Base-by-base conservation (phyloP, 306 rosid species). In the Castanea crenata region DNA sequence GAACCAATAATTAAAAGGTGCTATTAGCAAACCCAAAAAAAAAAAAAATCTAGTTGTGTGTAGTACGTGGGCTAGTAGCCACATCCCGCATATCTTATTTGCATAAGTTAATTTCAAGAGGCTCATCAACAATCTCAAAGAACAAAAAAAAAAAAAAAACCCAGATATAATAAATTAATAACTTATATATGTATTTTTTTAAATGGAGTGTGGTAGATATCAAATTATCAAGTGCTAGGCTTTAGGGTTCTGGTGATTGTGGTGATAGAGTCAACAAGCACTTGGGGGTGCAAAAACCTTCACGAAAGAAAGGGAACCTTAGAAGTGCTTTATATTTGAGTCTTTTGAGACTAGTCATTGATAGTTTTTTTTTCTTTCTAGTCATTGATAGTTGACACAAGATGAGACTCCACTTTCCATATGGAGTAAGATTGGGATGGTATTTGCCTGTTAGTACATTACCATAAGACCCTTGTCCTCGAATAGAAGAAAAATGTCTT, bases 231-330 rank as follows among this genome's bases (percentile, higher is more conserved):
- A 23, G 23, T 59, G 20, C 25, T 34, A 18, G 71, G 13, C 65
- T 59, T 12, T 23, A 9, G 65, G 13, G 34, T 1, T 59, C 34
- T 21, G 32, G 23, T 19, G 51, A 19, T 15, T 29, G 70, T 64
- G 46, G 51, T 67, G 21, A 14, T 14, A 52, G 74, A 73, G 83
- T 79, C 82, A 79, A 25, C 73, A 11, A 70, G n/a, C 75, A 77
- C 38, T 76, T 20, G 2, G 65, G 57, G 20, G 51, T 16, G 21
- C 59, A 59, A 59, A 23, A 14, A 16, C 16, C 52, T 67, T 46
- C 25, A 67, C 25, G 7, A 34, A 67, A 9, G 27, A 14, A 19
- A 35, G 21, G 5, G 34, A 27, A 29, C 68, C 64, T 54, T 54
- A n/a, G 20, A 71, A 71, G 52, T 52, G 69, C 68, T 69, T 61